phyloP scores from a whole-genome alignment of 2,329 filamentous ascomycete species.

The Fusarium camptoceras region DNA sequence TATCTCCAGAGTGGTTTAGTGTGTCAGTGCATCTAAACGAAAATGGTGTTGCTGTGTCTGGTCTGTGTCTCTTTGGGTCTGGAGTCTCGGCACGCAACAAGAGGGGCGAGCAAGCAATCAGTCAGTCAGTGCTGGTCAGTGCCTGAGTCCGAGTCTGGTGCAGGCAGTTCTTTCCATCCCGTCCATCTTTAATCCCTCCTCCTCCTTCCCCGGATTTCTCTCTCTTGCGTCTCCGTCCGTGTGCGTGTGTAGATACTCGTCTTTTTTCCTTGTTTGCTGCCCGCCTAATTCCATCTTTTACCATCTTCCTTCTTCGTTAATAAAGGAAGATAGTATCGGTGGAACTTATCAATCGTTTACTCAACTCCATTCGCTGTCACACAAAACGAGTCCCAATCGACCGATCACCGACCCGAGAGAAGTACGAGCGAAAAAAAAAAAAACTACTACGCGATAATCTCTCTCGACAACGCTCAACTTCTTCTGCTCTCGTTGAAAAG shows the following conservation, averaged over 20 bases:
- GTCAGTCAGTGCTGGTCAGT: background rate
- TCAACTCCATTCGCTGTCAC: constrained; percentile 29
- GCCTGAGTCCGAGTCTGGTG: background rate
- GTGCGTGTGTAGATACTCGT: constrained; percentile 24
- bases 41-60: constrained; percentile 22
- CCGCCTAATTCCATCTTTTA: constrained; percentile 1
- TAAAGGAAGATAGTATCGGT: constrained; percentile 22
- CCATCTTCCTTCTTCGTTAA: constrained; percentile 3
- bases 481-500: constrained; percentile 30
- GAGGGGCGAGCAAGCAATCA: background rate
- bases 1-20: constrained; percentile 31
- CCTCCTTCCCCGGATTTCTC: constrained; percentile 20
- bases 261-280: constrained; percentile 17
- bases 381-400: constrained; percentile 33
- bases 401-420: constrained; percentile 15
- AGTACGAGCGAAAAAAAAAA: constrained; percentile 3
- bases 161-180: constrained; percentile 14
- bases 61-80: constrained; percentile 13
- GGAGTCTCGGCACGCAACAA: constrained; percentile 25
- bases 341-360: constrained; percentile 27
- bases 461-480: constrained; percentile 1
- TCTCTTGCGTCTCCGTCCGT: constrained; percentile 10
- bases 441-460: constrained; percentile 14
- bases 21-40: constrained; percentile 28
- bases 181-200: constrained; percentile 34